Evolutionary conservation across 768 basidiomycete genomes (phyloP).

Genomic region (Lepiota subincarnata): DNA sequence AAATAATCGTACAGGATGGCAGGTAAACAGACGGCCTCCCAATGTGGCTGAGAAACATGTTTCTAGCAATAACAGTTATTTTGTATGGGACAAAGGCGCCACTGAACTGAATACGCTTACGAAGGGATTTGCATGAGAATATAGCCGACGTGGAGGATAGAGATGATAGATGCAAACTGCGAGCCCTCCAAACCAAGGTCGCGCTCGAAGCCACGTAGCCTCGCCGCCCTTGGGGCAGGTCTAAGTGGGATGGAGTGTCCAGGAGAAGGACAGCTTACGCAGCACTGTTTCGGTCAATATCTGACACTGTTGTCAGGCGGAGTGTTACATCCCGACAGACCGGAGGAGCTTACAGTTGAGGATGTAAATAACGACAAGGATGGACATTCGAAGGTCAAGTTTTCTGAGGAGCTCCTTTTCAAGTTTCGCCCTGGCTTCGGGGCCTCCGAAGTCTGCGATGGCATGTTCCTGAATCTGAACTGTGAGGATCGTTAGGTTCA

Average conservation of each 20-base stretch:
- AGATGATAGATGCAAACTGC: constrained; percentile 59
- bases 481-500: constrained; percentile 1
- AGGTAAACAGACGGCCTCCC: constrained; percentile 64
- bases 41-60: constrained; percentile 63
- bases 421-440: constrained; percentile 21
- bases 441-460: constrained; percentile 25
- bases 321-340: neutral
- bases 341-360: constrained; percentile 33
- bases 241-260: neutral
- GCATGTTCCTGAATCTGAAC: constrained; percentile 10
- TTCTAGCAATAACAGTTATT: constrained; percentile 33
- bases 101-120: constrained; percentile 24
- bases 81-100: neutral
- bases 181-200: constrained; percentile 54
- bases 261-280: constrained; percentile 32
- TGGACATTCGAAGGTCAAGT: constrained; percentile 47
- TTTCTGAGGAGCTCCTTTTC: constrained; percentile 42
- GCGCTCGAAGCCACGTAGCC: constrained; percentile 60
- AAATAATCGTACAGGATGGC: constrained; percentile 57
- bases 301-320: constrained; percentile 15
- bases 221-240: constrained; percentile 47
- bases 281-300: constrained; percentile 73
- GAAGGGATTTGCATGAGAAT: constrained; percentile 72
- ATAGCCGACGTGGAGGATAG: constrained; percentile 65
- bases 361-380: constrained; percentile 44